Conservation (phyloP, 805 yeast genomes). For the Monosporozyma aerobia region DNA sequence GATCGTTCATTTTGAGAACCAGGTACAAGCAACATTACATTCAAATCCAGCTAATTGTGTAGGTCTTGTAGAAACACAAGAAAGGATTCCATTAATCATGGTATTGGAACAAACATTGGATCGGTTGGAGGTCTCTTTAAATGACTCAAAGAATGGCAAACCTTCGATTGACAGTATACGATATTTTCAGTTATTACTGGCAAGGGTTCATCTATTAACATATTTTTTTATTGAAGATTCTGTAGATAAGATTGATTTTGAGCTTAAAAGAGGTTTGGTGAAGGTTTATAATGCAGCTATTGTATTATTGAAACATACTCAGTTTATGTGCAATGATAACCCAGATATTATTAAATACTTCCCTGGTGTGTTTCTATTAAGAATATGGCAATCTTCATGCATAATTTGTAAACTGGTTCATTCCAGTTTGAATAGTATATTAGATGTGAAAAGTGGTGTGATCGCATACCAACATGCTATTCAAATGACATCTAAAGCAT, state of each 20-base stretch:
- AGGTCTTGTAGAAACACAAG: slow-evolving; percentile 57
- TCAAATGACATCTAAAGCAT: slow-evolving; percentile 61
- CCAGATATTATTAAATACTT: slow-evolving; percentile 61
- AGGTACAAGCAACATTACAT: slow-evolving; percentile 65
- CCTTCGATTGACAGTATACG: slow-evolving; percentile 53
- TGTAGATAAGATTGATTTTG: slow-evolving; percentile 34
- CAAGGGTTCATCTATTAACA: slow-evolving; percentile 73
- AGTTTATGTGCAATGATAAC: slow-evolving; percentile 48
- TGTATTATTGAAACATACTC: slow-evolving; percentile 57
- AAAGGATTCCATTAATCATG: slow-evolving; percentile 63
- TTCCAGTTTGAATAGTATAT: slow-evolving; percentile 57
- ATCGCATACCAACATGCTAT: slow-evolving; percentile 60
- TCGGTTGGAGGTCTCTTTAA: slow-evolving; percentile 44
- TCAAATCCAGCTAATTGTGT: slow-evolving; percentile 56
- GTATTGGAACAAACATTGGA: slow-evolving; percentile 66
- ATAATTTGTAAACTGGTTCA: slow-evolving; percentile 71
- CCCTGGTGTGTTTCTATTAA: slow-evolving; percentile 74
- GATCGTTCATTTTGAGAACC: slow-evolving; percentile 77
- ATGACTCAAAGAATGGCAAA: neutral
- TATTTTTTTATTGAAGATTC: slow-evolving; percentile 51
- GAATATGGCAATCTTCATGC: slow-evolving; percentile 88
- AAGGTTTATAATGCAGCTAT: slow-evolving; percentile 74
- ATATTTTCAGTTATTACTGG: slow-evolving; percentile 55
- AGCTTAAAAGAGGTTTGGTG: slow-evolving; percentile 62
- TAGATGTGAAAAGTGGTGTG: slow-evolving; percentile 67